These are phyloP conservation scores for Spergularia marina DNA, from an alignment of 148 eudicot genomes.

Conservation along the genomic window DNA sequence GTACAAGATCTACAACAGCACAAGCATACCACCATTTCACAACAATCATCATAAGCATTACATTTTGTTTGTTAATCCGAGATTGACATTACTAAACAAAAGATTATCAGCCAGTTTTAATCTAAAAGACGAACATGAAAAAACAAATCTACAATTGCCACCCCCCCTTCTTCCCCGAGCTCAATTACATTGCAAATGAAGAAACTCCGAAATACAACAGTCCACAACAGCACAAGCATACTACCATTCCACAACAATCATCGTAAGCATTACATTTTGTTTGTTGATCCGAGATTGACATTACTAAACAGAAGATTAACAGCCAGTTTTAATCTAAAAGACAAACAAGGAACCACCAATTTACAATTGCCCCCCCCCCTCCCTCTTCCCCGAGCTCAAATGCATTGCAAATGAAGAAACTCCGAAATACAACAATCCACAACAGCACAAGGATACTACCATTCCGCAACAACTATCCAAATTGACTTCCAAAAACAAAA, in stretches of 20 bases:
- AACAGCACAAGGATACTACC: neutral
- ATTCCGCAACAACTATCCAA: neutral
- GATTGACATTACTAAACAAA: neutral
- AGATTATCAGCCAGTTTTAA: neutral
- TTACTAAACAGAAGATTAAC: neutral
- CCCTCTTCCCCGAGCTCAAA: neutral
- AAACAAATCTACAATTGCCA: too few species aligned
- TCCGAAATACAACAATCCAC: neutral
- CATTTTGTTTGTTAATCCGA: neutral
- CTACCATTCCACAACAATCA: neutral
- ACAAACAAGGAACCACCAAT: neutral
- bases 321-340: neutral
- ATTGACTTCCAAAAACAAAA: neutral
- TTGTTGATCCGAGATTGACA: neutral
- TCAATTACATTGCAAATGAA: too few species aligned
- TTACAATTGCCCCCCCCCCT: neutral
- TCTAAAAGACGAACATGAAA: neutral
- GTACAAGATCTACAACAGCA: neutral
- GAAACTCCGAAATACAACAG: too few species aligned
- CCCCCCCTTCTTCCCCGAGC: neutral
- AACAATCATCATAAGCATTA: neutral
- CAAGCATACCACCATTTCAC: neutral
- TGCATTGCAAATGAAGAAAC: too few species aligned
- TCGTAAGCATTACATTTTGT: neutral
- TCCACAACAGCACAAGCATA: neutral